phyloP scores from a whole-genome alignment of 306 rosid genomes.

The Glycyrrhiza uralensis region DNA sequence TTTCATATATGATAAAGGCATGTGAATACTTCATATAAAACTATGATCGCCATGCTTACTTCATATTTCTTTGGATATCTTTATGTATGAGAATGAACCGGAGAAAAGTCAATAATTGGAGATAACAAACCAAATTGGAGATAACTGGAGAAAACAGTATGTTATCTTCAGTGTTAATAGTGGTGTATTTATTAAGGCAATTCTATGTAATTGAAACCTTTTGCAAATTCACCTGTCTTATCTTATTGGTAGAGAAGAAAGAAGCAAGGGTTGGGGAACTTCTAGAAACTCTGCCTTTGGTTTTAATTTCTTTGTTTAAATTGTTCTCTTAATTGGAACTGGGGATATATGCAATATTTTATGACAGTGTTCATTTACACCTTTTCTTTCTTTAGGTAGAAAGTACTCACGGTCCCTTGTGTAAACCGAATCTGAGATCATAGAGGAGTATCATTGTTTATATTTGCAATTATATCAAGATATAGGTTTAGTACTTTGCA shows the following conservation, averaged over 20 bases:
- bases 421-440: neutral
- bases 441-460: neutral
- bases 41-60: neutral
- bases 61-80: neutral
- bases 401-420: neutral
- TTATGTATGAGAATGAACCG: slow-evolving; percentile 2
- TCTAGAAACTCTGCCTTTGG: neutral
- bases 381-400: neutral
- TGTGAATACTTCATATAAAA: neutral
- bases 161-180: neutral
- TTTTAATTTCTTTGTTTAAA: slow-evolving; percentile 7
- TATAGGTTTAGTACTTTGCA: neutral
- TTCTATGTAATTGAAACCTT: neutral
- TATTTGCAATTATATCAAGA: neutral
- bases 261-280: neutral
- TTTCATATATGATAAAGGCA: neutral
- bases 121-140: neutral
- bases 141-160: neutral
- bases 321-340: neutral
- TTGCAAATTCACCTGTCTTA: neutral
- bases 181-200: neutral
- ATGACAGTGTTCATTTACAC: neutral
- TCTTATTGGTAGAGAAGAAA: neutral
- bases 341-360: neutral
- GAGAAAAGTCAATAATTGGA: neutral